Percentiles rank a stretch among this genome's conserved stretches.
phyloP scores from a whole-genome alignment of 2,329 filamentous ascomycete species.

The Hirsutella minnesotensis region DNA sequence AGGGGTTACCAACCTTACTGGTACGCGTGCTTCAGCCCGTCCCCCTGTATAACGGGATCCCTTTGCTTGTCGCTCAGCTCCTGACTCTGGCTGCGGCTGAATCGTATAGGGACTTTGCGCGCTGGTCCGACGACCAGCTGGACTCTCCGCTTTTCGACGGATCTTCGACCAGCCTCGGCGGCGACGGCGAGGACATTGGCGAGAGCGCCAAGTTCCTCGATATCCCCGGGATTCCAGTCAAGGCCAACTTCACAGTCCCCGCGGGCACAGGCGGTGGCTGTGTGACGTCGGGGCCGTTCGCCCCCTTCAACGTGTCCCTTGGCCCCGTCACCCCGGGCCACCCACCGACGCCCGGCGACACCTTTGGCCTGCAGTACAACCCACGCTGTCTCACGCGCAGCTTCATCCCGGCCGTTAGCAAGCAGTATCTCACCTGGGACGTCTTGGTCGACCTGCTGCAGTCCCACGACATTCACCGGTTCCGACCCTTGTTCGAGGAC shows the following conservation, averaged over 20 bases:
- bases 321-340: background rate
- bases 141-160: slow-evolving; percentile 4
- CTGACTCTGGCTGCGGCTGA: background rate
- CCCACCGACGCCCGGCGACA: background rate
- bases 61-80: background rate
- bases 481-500: slow-evolving; percentile 2
- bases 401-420: background rate
- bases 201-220: background rate
- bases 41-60: background rate
- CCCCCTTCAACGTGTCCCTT: background rate
- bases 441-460: background rate
- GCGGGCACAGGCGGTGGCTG: slow-evolving; percentile 4
- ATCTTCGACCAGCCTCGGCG: slow-evolving; percentile 1
- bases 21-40: background rate
- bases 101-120: slow-evolving; percentile 2
- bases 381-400: slow-evolving; percentile 5
- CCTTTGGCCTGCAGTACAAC: slow-evolving; percentile 2
- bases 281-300: slow-evolving; percentile 1
- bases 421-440: background rate
- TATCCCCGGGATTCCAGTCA: background rate
- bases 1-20: slow-evolving; percentile 7
- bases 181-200: slow-evolving; percentile 1
- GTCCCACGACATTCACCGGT: background rate
- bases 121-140: slow-evolving; percentile 1
- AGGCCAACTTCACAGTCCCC: background rate